Base-by-base conservation (phyloP, 352 stramenopile genomes). In the Saprolegnia diclina region DNA sequence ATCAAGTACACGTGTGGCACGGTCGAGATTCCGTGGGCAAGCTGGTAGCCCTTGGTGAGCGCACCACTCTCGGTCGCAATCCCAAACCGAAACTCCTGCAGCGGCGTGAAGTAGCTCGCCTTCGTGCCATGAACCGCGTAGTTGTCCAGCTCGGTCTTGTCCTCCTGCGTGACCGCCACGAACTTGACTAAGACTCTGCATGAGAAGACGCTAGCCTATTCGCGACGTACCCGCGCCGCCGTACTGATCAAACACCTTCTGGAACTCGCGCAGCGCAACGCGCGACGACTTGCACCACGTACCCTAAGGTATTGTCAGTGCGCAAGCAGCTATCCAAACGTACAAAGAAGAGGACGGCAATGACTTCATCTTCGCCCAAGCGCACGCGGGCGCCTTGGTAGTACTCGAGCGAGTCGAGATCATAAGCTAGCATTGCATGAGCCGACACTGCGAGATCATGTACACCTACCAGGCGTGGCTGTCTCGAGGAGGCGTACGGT, bases 301-400 rank as follows among this genome's bases (percentile, higher is more conserved):
- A 24, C 80, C 83, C 81, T 91, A 67, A 4, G 53, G 18, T 18
- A 46, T 68, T 21, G 18, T 55, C 29, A 10, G 35, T 14, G 48
- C 16, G 21, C 13, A n/a, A 45, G 29, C 21, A 56, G 3, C 0
- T 24, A 29, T 44, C 3, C 22, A 50, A 37, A n/a, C 77, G 38
- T 78, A 92, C 84, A 48, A 92, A 92, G 76, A 92, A 92, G n/a
- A 92, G 72, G 21, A 90, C 71, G 38, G 82, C 84, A 0, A 80
- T 89, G 48, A 90, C 76, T 74, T 83, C 83, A 73, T 89, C 86
- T 62, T 71, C 26, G 48, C 79, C 67, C 14, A 92, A 69, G 32
- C 84, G 71, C 24, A 90, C 56, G 0, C 73, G 65, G 16, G 72
- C 38, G n/a, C 81, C 81, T n/a, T 86, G 73, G 46, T 89, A 71